Conservation (phyloP, 2,329 filamentous ascomycete genomes). For the Amauroascus verrucosus region DNA sequence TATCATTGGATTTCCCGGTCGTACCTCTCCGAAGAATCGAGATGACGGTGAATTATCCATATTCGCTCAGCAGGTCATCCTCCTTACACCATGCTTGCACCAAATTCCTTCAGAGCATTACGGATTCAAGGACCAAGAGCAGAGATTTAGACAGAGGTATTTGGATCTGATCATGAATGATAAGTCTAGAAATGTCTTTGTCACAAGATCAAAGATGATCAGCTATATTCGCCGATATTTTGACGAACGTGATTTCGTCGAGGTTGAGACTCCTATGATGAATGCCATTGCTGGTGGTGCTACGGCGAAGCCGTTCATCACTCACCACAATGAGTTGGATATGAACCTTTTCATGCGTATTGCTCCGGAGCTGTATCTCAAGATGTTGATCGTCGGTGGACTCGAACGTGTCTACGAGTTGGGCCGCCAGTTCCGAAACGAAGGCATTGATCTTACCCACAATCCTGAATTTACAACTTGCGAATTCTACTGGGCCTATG, state of each 20-base stretch:
- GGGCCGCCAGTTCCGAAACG: conserved; percentile 90
- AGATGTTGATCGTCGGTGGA: conserved; percentile 90
- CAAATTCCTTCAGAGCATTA: conserved; percentile 77
- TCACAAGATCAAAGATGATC: conserved; percentile 78
- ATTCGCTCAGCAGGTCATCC: conserved; percentile 74
- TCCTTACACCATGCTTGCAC: conserved; percentile 85
- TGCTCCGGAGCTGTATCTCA: conserved; percentile 90
- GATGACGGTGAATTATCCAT: conserved; percentile 87
- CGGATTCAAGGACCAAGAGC: conserved; percentile 91
- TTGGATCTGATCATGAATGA: conserved; percentile 98
- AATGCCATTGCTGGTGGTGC: conserved; percentile 91
- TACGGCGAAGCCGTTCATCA: conserved; percentile 88
- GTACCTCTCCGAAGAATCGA: conserved; percentile 80
- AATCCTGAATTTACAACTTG: conserved; percentile 97
- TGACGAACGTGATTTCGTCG: conserved; percentile 75
- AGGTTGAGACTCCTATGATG: conserved; percentile 97
- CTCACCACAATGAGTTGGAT: conserved; percentile 90
- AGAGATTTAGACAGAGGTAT: conserved; percentile 84
- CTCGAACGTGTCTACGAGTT: conserved; percentile 93
- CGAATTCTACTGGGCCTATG: conserved; percentile 94
- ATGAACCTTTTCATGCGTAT: conserved; percentile 93
- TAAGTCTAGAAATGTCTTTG: conserved; percentile 67
- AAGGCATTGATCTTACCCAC: conserved; percentile 83
- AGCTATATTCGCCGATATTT: conserved; percentile 83
- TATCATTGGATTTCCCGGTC: conserved; percentile 69